Evolutionary conservation across 169 alveolate genomes (phyloP).

Genomic region (Pseudocohnilembus persalinus): DNA sequence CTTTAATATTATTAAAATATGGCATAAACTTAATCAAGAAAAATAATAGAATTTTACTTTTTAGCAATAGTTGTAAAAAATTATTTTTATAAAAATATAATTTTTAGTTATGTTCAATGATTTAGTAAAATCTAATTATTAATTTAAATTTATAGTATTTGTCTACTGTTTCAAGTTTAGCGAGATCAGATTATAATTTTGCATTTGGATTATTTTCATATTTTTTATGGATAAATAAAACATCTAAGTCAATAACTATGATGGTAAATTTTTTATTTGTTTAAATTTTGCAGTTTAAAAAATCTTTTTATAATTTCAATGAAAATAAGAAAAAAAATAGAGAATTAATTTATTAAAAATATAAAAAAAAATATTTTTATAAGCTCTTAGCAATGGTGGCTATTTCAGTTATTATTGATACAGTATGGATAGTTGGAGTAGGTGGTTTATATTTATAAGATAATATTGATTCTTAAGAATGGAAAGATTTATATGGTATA

Average conservation of each 20-base stretch:
- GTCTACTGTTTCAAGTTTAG: slow-evolving; percentile 23
- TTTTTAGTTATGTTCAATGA: neutral
- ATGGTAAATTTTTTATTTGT: slow-evolving; percentile 30
- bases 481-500: slow-evolving; percentile 38
- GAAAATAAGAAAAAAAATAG: neutral
- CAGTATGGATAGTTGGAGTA: slow-evolving; percentile 44
- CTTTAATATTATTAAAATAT: too few species aligned
- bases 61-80: neutral
- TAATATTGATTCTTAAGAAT: slow-evolving; percentile 17
- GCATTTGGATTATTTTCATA: slow-evolving; percentile 49
- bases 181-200: slow-evolving; percentile 49
- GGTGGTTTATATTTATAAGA: slow-evolving; percentile 36
- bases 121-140: too few species aligned
- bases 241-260: slow-evolving; percentile 39
- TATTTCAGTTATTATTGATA: slow-evolving; percentile 38
- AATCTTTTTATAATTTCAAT: neutral
- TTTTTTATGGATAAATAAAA: slow-evolving; percentile 50
- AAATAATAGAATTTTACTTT: neutral
- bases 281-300: neutral
- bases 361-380: too few species aligned
- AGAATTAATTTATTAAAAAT: neutral
- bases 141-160: neutral
- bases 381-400: slow-evolving; percentile 39
- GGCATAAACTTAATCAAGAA: too few species aligned
- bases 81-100: too few species aligned